These are phyloP conservation scores for Exophiala calicioides DNA, from an alignment of 2,329 filamentous ascomycete genomes.

Conservation along the genomic window DNA sequence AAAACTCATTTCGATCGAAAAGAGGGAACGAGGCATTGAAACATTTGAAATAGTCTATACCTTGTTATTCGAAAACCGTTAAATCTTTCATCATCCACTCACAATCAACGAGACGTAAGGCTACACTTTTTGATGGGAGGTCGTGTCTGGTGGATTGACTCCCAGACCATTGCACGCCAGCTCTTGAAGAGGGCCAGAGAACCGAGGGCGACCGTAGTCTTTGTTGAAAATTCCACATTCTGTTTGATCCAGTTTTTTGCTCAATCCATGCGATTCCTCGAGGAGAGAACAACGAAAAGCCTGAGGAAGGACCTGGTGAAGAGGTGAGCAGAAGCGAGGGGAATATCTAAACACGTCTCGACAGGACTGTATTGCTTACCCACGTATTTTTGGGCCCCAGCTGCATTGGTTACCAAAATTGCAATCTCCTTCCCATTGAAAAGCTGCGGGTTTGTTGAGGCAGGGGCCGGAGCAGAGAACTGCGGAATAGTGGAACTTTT, in stretches of 20 bases:
- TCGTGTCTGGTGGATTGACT: background rate
- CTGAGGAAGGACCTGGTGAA: constrained; percentile 11
- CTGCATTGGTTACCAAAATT: constrained; percentile 11
- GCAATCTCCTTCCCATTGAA: constrained; percentile 13
- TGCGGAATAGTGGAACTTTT: background rate
- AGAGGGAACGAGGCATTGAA: constrained; percentile 15
- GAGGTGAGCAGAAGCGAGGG: background rate
- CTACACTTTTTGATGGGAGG: constrained; percentile 12
- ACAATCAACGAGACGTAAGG: constrained; percentile 15
- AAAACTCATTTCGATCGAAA: constrained; percentile 8
- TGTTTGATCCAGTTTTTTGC: constrained; percentile 8
- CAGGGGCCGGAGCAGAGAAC: background rate
- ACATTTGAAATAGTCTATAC: constrained; percentile 13
- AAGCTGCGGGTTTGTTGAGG: background rate
- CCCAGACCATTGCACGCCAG: constrained; percentile 4
- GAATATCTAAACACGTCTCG: background rate
- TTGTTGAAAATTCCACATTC: background rate
- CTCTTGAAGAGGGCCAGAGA: constrained; percentile 9
- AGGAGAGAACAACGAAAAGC: constrained; percentile 13
- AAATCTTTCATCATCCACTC: background rate
- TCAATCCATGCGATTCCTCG: constrained; percentile 17
- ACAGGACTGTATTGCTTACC: constrained; percentile 2
- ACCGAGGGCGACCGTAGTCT: background rate
- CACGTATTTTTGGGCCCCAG: constrained; percentile 16
- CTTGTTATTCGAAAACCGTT: background rate